Evolutionary conservation across 2,329 filamentous ascomycete species (phyloP).

Genomic region (Talaromyces pinophilus): DNA sequence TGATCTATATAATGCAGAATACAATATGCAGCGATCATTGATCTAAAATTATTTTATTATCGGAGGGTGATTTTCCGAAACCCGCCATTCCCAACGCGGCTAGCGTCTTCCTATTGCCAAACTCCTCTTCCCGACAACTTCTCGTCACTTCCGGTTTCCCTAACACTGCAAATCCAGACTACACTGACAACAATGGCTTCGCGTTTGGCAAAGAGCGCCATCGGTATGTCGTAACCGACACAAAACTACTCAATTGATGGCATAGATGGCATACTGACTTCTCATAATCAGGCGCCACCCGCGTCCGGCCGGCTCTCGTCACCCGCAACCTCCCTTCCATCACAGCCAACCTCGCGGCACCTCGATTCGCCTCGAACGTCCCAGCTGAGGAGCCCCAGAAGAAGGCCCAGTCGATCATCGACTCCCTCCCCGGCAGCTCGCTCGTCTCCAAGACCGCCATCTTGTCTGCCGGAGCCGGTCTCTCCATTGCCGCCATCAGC

Average conservation of each 20-base stretch:
- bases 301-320: slow-evolving; percentile 80
- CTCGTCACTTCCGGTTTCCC: slow-evolving; percentile 43
- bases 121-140: slow-evolving; percentile 41
- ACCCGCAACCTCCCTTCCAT: slow-evolving; percentile 74
- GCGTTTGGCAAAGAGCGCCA: slow-evolving; percentile 91
- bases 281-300: slow-evolving; percentile 71
- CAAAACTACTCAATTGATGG: slow-evolving; percentile 24
- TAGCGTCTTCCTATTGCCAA: slow-evolving; percentile 42
- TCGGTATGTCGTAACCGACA: slow-evolving; percentile 67
- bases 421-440: slow-evolving; percentile 87
- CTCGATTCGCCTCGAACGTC: slow-evolving; percentile 72
- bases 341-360: slow-evolving; percentile 66
- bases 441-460: slow-evolving; percentile 95
- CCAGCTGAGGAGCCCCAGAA: slow-evolving; percentile 88
- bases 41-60: not conserved
- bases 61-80: slow-evolving; percentile 22
- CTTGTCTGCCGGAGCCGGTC: slow-evolving; percentile 85
- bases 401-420: slow-evolving; percentile 94
- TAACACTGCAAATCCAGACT: slow-evolving; percentile 50
- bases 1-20: not conserved
- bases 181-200: slow-evolving; percentile 83
- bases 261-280: slow-evolving; percentile 40
- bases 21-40: not conserved
- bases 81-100: slow-evolving; percentile 32
- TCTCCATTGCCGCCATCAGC: slow-evolving; percentile 93